Base-by-base conservation (phyloP, 1,139 yeast species). In the Pichia norvegensis region DNA sequence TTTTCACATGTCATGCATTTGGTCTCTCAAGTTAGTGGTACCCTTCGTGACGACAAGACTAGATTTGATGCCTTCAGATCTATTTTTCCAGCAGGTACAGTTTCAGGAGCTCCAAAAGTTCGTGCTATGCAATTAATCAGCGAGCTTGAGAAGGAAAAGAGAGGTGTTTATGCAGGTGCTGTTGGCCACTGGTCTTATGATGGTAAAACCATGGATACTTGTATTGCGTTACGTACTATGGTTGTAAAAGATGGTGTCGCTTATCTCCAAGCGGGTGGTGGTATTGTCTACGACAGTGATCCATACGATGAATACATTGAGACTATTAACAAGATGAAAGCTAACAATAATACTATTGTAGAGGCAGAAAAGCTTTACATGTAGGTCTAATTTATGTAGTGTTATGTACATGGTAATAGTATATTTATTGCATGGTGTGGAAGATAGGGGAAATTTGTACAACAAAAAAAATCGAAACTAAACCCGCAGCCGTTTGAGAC, bases 171-270 rank as follows among this genome's bases (percentile, higher is more conserved):
- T 62, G 98, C 98, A 1, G 98, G 98, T 52, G 98, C 98, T 1
- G 97, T 92, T n/a, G 98, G 98, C 11, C 85, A 85, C 64, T 92
- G 97, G 96, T 90, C 95, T 1, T 92, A 88, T 62, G 95, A 87
- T 59, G 87, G 94, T 17, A 79, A 78, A 57, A 76, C 88, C 25
- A 92, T 92, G 97, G 95, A 92, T 62, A 92, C 97, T 1, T 92
- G 98, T 67, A 92, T 92, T 62, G 98, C 98, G 0, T 72, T 92
- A 56, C 78, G 98, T 67, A 92, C 98, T 1, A 92, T 92, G 97
- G 92, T 92, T 37, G 85, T 77, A 60, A 92, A 92, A 62, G 87
- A 90, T 56, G 94, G 94, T 19, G 72, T 77, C 40, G 97, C 96
- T 0, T 92, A 88, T 60, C 73, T 92, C 56, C 98, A 92, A 70